phyloP scores from a whole-genome alignment of 2,329 filamentous ascomycete genomes.

The Trichophyton benhamiae region DNA sequence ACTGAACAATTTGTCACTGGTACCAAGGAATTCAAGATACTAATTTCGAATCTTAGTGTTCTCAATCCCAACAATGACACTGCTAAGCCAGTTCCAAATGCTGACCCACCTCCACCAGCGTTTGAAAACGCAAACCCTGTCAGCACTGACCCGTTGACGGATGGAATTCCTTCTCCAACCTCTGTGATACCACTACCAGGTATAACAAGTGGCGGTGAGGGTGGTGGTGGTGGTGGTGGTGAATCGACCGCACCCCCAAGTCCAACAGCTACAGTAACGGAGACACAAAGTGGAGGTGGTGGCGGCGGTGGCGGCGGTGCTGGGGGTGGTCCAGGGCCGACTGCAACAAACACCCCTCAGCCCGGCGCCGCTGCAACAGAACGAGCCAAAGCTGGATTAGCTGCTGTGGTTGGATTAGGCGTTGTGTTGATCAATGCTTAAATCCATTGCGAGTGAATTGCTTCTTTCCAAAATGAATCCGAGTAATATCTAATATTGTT shows the following conservation, averaged over 20 bases:
- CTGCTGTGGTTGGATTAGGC: slow-evolving; percentile 37
- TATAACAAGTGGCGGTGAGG: slow-evolving; percentile 18
- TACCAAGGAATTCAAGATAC: not conserved
- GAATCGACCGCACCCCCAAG: not conserved
- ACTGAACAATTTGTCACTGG: too few species aligned
- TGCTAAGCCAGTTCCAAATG: slow-evolving; percentile 35
- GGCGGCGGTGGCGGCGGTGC: not conserved
- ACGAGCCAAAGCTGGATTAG: slow-evolving; percentile 33
- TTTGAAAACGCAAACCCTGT: slow-evolving; percentile 43
- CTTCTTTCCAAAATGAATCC: not conserved
- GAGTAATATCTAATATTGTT: not conserved
- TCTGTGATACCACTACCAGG: slow-evolving; percentile 22
- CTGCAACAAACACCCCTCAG: slow-evolving; percentile 15
- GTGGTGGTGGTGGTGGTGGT: slow-evolving; percentile 6
- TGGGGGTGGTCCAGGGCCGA: not conserved
- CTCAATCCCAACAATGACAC: slow-evolving; percentile 44
- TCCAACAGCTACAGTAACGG: not conserved
- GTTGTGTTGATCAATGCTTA: slow-evolving; percentile 17
- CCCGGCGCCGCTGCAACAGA: slow-evolving; percentile 26
- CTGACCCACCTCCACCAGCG: slow-evolving; percentile 32
- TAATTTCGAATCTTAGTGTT: slow-evolving; percentile 29
- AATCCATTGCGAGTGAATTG: not conserved
- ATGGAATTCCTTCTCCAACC: slow-evolving; percentile 38
- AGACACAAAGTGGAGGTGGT: not conserved
- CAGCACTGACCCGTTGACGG: slow-evolving; percentile 44